A percentile compares a stretch with the other conserved stretches of the same genome.
These are phyloP conservation scores for Starmerella geochares DNA, from an alignment of 805 yeast genomes.

Conservation along the genomic window DNA sequence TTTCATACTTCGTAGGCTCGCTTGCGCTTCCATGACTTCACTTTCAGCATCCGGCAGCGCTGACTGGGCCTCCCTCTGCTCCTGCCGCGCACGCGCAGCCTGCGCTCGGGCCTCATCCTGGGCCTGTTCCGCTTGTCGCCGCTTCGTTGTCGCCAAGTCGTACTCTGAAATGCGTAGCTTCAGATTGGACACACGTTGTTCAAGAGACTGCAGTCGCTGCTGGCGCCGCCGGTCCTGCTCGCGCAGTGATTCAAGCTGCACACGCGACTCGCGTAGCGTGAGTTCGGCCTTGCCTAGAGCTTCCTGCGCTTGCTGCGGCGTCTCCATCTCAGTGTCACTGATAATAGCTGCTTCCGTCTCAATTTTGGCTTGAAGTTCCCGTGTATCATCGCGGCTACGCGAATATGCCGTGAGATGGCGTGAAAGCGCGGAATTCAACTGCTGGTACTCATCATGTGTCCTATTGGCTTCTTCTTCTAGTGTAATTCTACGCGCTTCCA, in stretches of 20 bases:
- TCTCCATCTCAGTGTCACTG: not conserved
- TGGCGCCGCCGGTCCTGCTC: constrained; percentile 4
- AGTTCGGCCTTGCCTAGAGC: constrained; percentile 23
- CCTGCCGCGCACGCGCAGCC: not conserved
- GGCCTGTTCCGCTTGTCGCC: constrained; percentile 3
- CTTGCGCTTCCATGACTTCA: not conserved
- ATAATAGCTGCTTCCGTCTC: constrained; percentile 1
- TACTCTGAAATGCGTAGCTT: constrained; percentile 22
- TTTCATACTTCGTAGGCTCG: constrained; percentile 1
- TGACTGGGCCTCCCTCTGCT: not conserved
- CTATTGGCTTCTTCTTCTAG: not conserved
- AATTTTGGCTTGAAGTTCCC: constrained; percentile 7
- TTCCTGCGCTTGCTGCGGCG: constrained; percentile 27
- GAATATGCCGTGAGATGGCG: not conserved
- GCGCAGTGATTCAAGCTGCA: constrained; percentile 4
- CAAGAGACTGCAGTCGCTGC: constrained; percentile 5
- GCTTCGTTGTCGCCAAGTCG: constrained; percentile 14
- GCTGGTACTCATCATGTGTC: not conserved
- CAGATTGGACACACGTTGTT: constrained; percentile 15
- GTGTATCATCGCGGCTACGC: not conserved
- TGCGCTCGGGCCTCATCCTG: not conserved
- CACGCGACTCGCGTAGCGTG: not conserved
- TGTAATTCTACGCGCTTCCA: not conserved
- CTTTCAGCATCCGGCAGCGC: constrained; percentile 4
- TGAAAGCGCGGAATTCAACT: not conserved